Evolutionary conservation across 129 eudicot genomes (phyloP).

Genomic region (Gnaphalium uliginosum): DNA sequence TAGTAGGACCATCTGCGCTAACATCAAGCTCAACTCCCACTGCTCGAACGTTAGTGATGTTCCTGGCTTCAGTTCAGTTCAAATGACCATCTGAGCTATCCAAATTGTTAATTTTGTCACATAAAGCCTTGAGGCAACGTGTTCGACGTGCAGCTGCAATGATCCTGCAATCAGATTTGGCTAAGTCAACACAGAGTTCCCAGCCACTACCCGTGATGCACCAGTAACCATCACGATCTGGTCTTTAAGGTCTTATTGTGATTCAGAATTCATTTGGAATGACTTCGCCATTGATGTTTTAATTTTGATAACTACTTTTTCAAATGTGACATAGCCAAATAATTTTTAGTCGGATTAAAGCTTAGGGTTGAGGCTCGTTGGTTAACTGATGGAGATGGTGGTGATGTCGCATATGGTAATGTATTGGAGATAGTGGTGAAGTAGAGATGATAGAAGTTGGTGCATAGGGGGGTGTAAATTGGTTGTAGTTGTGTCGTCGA

Average conservation of each 20-base stretch:
- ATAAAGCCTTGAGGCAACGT: constrained; percentile 38
- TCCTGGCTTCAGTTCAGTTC: neutral
- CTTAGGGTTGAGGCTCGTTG: too few species aligned
- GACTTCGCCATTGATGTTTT: constrained; percentile 15
- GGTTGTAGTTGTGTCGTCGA: too few species aligned
- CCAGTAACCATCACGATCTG: constrained; percentile 58
- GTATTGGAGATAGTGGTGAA: too few species aligned
- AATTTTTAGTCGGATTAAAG: too few species aligned
- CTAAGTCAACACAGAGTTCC: constrained; percentile 40
- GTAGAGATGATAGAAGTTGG: too few species aligned
- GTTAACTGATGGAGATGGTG: too few species aligned
- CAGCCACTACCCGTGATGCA: constrained; percentile 52
- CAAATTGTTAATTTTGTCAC: constrained; percentile 37
- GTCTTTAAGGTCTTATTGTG: constrained; percentile 30
- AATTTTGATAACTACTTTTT: too few species aligned
- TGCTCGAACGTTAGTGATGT: constrained; percentile 7
- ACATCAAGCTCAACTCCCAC: constrained; percentile 49
- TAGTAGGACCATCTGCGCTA: constrained; percentile 14
- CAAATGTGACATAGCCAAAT: too few species aligned
- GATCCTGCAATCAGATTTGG: constrained; percentile 40
- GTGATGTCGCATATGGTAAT: too few species aligned
- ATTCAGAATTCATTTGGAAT: constrained; percentile 13
- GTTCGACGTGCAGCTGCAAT: constrained; percentile 48
- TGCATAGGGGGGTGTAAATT: too few species aligned
- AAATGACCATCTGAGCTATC: neutral